A percentile compares a stretch with the other conserved stretches of the same genome.
Evolutionary conservation across 345 rosid genomes (phyloP).

Genomic region (Passiflora organensis): DNA sequence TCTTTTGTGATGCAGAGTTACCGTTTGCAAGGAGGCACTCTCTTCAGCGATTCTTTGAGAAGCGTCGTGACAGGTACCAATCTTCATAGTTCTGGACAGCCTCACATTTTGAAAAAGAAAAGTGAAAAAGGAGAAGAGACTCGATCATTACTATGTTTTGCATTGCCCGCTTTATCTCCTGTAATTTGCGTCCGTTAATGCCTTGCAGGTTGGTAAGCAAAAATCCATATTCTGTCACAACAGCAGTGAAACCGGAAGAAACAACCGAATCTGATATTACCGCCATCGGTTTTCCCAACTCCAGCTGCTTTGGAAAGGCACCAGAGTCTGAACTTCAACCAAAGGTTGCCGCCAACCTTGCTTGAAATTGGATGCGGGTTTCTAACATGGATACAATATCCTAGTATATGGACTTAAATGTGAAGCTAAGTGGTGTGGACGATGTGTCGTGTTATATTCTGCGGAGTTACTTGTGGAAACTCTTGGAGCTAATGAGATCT

Average conservation of each 20-base stretch:
- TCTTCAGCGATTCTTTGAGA: slow-evolving; percentile 85
- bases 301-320: slow-evolving; percentile 30
- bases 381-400: no score
- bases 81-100: neutral
- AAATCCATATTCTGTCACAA: slow-evolving; percentile 55
- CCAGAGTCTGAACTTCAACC: slow-evolving; percentile 25
- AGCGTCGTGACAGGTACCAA: slow-evolving; percentile 77
- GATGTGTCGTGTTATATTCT: no score
- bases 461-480: no score
- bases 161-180: neutral
- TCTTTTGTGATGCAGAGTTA: slow-evolving; percentile 43
- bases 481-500: no score
- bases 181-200: neutral
- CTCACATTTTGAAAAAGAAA: neutral
- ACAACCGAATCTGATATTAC: slow-evolving; percentile 24
- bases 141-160: no score
- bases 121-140: neutral
- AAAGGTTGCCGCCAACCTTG: slow-evolving; percentile 21
- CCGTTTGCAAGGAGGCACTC: slow-evolving; percentile 89
- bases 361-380: slow-evolving; percentile 13
- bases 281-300: slow-evolving; percentile 25
- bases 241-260: slow-evolving; percentile 29
- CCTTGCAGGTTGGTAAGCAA: slow-evolving; percentile 64
- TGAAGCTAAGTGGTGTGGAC: no score
- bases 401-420: no score